phyloP scores from a whole-genome alignment of 805 yeast species.

The Starmerella riodocensis region DNA sequence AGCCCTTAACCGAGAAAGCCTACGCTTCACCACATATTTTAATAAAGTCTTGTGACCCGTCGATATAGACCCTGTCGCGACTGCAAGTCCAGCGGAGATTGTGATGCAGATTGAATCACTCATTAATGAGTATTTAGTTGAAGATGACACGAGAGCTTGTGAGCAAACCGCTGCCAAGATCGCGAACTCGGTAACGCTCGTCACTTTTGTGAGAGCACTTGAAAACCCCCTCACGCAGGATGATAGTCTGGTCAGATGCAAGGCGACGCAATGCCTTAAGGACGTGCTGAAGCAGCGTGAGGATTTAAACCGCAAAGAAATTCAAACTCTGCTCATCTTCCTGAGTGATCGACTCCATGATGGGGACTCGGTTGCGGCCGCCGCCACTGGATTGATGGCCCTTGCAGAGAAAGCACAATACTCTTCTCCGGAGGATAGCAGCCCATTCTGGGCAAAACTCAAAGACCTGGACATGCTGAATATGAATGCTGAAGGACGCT shows the following conservation, averaged over 20 bases:
- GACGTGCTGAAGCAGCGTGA: conserved; percentile 28
- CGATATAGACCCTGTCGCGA: too few species aligned
- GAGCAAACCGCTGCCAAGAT: conserved; percentile 3
- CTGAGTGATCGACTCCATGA: conserved; percentile 41
- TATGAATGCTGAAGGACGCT: conserved; percentile 2
- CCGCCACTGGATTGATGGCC: conserved; percentile 12
- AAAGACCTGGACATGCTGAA: conserved; percentile 12
- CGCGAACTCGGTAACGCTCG: conserved; percentile 8
- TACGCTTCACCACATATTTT: too few species aligned
- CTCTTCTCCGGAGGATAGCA: neutral
- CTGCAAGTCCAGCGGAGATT: too few species aligned
- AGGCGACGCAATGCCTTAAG: conserved; percentile 35
- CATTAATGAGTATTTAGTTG: conserved; percentile 22
- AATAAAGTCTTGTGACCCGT: too few species aligned
- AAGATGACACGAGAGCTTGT: conserved; percentile 5
- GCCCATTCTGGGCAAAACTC: conserved; percentile 6
- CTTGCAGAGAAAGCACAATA: neutral
- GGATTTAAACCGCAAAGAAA: conserved; percentile 28
- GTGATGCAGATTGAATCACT: conserved; percentile 17
- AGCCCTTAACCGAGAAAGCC: too few species aligned
- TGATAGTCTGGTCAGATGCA: conserved; percentile 37
- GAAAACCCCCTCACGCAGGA: conserved; percentile 55
- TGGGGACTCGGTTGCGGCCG: conserved; percentile 6
- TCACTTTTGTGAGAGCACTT: conserved; percentile 37
- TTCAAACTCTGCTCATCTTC: conserved; percentile 35